Conservation (phyloP, 345 rosid species). For the Barbarea vulgaris region DNA sequence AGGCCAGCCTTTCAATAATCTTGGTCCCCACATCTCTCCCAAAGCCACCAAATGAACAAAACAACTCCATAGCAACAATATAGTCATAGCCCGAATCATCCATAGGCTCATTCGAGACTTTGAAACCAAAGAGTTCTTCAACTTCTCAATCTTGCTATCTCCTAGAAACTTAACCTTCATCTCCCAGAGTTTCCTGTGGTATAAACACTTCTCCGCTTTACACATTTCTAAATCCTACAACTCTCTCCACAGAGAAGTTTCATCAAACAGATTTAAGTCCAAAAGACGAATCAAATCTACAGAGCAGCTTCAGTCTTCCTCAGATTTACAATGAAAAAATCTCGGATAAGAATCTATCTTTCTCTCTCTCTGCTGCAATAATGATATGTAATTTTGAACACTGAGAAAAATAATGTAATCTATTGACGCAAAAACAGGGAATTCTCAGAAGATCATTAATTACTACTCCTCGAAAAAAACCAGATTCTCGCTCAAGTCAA, state of each 20-base stretch:
- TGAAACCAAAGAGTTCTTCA: constrained; percentile 47
- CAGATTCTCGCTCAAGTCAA: constrained; percentile 30
- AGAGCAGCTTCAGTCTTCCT: constrained; percentile 15
- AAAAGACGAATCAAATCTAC: constrained; percentile 17
- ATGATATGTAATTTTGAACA: neutral
- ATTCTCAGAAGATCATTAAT: constrained; percentile 30
- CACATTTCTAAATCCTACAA: constrained; percentile 32
- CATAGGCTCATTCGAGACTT: constrained; percentile 73
- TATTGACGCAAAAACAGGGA: constrained; percentile 34
- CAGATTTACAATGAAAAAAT: constrained; percentile 12
- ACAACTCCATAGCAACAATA: constrained; percentile 94
- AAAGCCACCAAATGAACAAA: constrained; percentile 83
- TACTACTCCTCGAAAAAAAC: constrained; percentile 33
- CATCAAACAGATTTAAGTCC: constrained; percentile 28
- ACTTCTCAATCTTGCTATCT: constrained; percentile 56
- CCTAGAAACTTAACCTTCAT: constrained; percentile 52
- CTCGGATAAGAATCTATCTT: neutral
- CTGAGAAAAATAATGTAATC: constrained; percentile 25
- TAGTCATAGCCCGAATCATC: constrained; percentile 87
- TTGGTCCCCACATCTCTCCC: constrained; percentile 91
- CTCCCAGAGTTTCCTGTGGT: constrained; percentile 42
- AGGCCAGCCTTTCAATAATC: constrained; percentile 90
- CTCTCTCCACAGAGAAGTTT: constrained; percentile 8
- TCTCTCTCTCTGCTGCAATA: neutral
- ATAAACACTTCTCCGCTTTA: constrained; percentile 35